Base-by-base conservation (phyloP, 805 yeast species). In the Maudiozyma pseudohumilis region DNA sequence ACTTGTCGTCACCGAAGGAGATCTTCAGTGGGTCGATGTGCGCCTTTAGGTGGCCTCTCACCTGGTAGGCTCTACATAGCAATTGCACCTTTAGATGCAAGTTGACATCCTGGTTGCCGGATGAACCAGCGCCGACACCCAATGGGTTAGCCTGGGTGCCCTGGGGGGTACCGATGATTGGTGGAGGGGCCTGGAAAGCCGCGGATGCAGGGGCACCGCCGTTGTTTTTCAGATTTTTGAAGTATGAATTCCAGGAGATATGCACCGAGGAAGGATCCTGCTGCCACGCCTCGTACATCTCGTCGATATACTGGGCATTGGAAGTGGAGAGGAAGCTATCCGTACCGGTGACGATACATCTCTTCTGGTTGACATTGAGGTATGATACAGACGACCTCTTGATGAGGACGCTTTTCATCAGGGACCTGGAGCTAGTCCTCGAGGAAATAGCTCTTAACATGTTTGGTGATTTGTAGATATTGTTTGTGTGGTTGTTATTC, bases 51-150 rank as follows among this genome's bases (percentile, higher is more conserved):
- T 92, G 99, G 49, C 98, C 99, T 65, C 97, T 79, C 37, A 92
- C 98, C 69, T 92, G 98, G 67, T 88, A 92, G 22, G 98, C 98
- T 64, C 99, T 83, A 46, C 94, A 96, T 53, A 92, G 72, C 52
- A 92, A 75, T 71, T 92, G 99, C 13, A 87, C 94, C 64, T 92
- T 92, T 70, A 92, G 75, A 62, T 92, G 97, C 45, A 84, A 72
- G 46, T 82, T 72, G 32, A 88, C 85, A 47, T 79, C 85, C 54
- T 77, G 70, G 35, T 72, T 70, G 20, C 73, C 74, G 29, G 69
- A 61, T 12, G 64, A 50, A 34, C 53, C 35, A 2, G 49, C 47
- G 16, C 45, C 41, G 6, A 29, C 32, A 16, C 47, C 53, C n/a
- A 55, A 41, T 30, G 79, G 83, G 34, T 75, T 66, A 46, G 74